Percentiles rank a stretch among this genome's conserved stretches.
These are phyloP conservation scores for Betula pendula DNA, from an alignment of 306 rosid genomes.

Conservation along the genomic window DNA sequence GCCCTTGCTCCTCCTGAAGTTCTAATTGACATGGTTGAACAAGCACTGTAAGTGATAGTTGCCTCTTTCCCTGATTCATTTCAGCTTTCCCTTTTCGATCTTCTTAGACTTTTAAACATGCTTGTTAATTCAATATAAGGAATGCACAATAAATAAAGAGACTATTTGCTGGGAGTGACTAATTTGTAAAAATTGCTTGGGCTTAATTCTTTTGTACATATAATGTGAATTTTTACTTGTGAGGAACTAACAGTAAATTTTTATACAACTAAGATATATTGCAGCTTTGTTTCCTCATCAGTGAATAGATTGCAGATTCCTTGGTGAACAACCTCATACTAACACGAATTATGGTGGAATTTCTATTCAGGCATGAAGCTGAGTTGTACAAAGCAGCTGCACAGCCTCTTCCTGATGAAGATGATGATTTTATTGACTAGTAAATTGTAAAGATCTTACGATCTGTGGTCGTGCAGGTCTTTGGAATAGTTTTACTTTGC, in stretches of 20 bases:
- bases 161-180: too few relatives aligned
- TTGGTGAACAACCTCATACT: background rate
- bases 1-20: slow-evolving; percentile 40
- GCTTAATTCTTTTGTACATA: too few relatives aligned
- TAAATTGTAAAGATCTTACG: too few relatives aligned
- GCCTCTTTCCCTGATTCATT: background rate
- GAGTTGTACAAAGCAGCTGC: slow-evolving; percentile 16
- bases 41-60: slow-evolving; percentile 19
- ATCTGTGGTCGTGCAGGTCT: background rate
- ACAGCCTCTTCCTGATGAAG: slow-evolving; percentile 29
- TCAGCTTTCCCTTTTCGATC: background rate
- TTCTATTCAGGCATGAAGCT: slow-evolving; percentile 32
- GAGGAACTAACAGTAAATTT: too few relatives aligned
- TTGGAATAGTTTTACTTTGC: background rate
- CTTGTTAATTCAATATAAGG: too few relatives aligned
- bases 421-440: slow-evolving; percentile 5
- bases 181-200: too few relatives aligned
- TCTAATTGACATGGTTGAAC: slow-evolving; percentile 32
- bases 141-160: too few relatives aligned
- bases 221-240: too few relatives aligned
- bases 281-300: background rate
- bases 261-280: background rate
- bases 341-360: background rate
- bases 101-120: background rate
- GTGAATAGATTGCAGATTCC: background rate